Conservation (phyloP, 106 monocot species). For the Chionographis japonica region DNA sequence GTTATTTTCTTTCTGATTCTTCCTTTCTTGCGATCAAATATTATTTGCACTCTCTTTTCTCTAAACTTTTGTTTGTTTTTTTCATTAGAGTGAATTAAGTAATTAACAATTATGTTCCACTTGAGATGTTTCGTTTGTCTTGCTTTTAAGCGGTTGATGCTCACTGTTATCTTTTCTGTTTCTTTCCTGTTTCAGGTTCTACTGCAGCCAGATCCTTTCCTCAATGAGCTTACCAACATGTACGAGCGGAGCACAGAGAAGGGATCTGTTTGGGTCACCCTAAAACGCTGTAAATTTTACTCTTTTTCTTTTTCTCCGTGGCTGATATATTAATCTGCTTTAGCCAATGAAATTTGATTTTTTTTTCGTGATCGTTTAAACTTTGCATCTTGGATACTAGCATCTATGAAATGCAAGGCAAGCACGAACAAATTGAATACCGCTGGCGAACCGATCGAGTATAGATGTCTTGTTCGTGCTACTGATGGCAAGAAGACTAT, state of each 20-base stretch:
- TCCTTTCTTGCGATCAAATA: too few species aligned
- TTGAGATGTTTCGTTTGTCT: too few species aligned
- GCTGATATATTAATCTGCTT: too few species aligned
- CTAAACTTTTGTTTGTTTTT: too few species aligned
- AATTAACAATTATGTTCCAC: too few species aligned
- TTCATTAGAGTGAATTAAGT: too few species aligned
- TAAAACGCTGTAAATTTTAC: slow-evolving; percentile 64
- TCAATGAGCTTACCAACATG: slow-evolving; percentile 86
- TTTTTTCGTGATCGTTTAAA: too few species aligned
- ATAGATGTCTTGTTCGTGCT: slow-evolving; percentile 85
- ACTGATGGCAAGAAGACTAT: slow-evolving; percentile 91
- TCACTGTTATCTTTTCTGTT: neutral
- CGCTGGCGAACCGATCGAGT: slow-evolving; percentile 56
- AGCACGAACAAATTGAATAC: slow-evolving; percentile 45
- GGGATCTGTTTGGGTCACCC: slow-evolving; percentile 92
- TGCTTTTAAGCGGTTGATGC: too few species aligned
- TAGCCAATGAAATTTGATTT: too few species aligned
- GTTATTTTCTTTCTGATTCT: too few species aligned
- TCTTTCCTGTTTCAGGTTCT: slow-evolving; percentile 41
- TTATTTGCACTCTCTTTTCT: too few species aligned
- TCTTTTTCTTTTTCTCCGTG: neutral
- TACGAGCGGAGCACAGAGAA: slow-evolving; percentile 69
- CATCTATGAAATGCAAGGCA: slow-evolving; percentile 66
- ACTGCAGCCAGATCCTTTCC: slow-evolving; percentile 77
- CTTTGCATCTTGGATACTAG: slow-evolving; percentile 27